These are phyloP conservation scores for Rosa multiflora DNA, from an alignment of 306 rosid species.

Conservation along the genomic window DNA sequence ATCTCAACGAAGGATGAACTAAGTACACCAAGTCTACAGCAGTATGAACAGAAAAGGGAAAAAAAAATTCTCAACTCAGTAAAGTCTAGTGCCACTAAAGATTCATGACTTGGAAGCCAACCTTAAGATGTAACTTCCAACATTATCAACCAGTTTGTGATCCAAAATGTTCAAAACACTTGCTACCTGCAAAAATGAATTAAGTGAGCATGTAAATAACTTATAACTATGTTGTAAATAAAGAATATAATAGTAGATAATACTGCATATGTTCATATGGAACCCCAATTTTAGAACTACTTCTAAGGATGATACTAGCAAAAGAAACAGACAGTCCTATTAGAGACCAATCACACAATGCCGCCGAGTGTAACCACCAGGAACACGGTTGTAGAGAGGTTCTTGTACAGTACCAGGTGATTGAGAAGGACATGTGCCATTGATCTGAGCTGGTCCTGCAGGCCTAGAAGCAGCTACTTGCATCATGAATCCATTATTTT, in stretches of 20 bases:
- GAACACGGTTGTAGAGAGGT: too few relatives aligned
- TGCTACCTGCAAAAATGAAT: constrained; percentile 62
- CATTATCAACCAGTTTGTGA: constrained; percentile 66
- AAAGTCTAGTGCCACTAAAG: constrained; percentile 18
- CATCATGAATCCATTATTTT: too few relatives aligned
- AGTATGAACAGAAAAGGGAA: neutral
- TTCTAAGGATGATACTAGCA: neutral
- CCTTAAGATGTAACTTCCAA: constrained; percentile 82
- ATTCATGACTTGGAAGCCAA: constrained; percentile 37
- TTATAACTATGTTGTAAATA: neutral
- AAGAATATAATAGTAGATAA: neutral
- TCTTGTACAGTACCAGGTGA: too few relatives aligned
- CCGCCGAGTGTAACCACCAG: too few relatives aligned
- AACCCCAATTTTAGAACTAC: neutral
- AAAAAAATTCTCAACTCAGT: neutral
- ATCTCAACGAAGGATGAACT: constrained; percentile 25
- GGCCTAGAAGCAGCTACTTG: too few relatives aligned
- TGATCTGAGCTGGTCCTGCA: too few relatives aligned
- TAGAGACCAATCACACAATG: too few relatives aligned
- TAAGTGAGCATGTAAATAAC: neutral
- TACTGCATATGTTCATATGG: neutral
- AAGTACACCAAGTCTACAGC: neutral
- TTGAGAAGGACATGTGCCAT: too few relatives aligned
- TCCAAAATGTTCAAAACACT: constrained; percentile 89
- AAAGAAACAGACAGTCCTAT: too few relatives aligned